Evolutionary conservation across 495 filamentous ascomycete genomes (phyloP).

Genomic region (Tuber microsphaerosporum): DNA sequence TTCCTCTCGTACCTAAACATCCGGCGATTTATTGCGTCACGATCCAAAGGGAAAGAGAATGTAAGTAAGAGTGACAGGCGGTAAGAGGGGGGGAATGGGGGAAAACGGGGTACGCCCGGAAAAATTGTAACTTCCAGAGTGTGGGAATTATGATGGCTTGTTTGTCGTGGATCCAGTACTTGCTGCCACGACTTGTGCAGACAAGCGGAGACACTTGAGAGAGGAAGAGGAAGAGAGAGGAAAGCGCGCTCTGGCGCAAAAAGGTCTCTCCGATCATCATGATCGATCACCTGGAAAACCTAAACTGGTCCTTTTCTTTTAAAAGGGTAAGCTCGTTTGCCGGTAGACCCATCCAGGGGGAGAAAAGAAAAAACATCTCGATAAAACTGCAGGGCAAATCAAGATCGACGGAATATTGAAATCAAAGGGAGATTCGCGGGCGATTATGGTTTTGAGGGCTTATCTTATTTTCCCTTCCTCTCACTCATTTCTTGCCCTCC

Average conservation of each 20-base stretch:
- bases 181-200: conserved; percentile 4
- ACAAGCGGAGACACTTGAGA: not conserved
- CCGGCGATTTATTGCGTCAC: conserved; percentile 4
- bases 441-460: not conserved
- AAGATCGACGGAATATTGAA: not conserved
- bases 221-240: not conserved
- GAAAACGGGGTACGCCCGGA: not conserved
- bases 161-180: conserved; percentile 5
- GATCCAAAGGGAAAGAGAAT: not conserved
- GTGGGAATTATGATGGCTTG: not conserved
- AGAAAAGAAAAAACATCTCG: not conserved
- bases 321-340: not conserved
- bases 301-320: not conserved
- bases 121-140: not conserved
- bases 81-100: not conserved
- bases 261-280: not conserved
- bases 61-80: not conserved
- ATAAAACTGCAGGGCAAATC: conserved; percentile 7
- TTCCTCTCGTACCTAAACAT: not conserved
- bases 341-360: not conserved
- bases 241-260: conserved; percentile 4
- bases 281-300: not conserved
- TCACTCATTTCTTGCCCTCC: not conserved
- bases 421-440: conserved; percentile 3
- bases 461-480: not conserved